Evolutionary conservation across 805 yeast genomes (phyloP).

Genomic region (Candida corydali): DNA sequence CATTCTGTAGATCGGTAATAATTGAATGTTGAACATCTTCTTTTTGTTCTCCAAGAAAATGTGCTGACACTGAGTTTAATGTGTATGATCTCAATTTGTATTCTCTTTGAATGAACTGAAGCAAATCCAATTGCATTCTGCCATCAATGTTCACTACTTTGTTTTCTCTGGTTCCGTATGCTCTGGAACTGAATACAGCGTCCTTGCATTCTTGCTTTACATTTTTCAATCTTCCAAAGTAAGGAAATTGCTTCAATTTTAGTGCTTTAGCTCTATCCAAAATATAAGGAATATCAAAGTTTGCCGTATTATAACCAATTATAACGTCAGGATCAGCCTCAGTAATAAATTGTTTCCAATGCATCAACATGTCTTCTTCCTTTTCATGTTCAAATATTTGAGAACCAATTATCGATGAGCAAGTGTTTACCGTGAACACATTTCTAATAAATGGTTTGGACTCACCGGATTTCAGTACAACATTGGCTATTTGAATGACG

Average conservation of each 20-base stretch:
- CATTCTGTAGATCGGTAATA: slow-evolving; percentile 91
- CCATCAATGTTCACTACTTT: slow-evolving; percentile 93
- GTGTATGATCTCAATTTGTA: slow-evolving; percentile 93
- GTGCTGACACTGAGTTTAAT: slow-evolving; percentile 90
- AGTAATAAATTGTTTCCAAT: slow-evolving; percentile 83
- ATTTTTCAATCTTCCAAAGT: slow-evolving; percentile 69
- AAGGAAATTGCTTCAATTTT: slow-evolving; percentile 67
- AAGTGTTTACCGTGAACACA: slow-evolving; percentile 88
- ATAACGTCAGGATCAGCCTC: slow-evolving; percentile 92
- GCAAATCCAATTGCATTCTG: slow-evolving; percentile 87
- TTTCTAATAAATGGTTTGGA: slow-evolving; percentile 87
- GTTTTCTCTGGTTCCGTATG: slow-evolving; percentile 93
- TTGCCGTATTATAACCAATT: slow-evolving; percentile 92
- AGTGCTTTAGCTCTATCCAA: slow-evolving; percentile 82
- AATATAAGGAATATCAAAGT: slow-evolving; percentile 92
- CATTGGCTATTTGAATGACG: slow-evolving; percentile 95
- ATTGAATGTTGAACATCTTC: slow-evolving; percentile 98
- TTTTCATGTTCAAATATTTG: slow-evolving; percentile 71
- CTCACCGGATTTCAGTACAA: slow-evolving; percentile 80
- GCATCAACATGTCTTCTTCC: slow-evolving; percentile 78
- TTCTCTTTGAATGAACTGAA: slow-evolving; percentile 92
- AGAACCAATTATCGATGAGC: slow-evolving; percentile 92
- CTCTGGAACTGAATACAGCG: slow-evolving; percentile 84
- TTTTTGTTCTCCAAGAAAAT: slow-evolving; percentile 90
- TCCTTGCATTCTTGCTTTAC: slow-evolving; percentile 77